Evolutionary conservation across 2,329 filamentous ascomycete species (phyloP).

Genomic region (Coniella vitis): DNA sequence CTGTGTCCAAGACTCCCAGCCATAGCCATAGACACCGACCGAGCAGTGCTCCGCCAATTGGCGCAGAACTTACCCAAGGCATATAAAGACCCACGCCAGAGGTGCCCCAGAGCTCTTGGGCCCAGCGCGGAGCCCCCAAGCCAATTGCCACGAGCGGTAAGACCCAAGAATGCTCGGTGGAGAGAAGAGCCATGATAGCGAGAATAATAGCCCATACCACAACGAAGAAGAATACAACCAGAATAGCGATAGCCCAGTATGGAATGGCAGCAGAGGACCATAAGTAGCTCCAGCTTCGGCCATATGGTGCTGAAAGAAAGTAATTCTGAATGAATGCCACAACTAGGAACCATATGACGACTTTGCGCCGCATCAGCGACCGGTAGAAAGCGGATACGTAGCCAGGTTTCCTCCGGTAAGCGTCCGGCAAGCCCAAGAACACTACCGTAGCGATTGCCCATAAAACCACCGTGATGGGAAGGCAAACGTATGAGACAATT

Average conservation of each 20-base stretch:
- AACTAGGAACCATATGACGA: constrained; percentile 57
- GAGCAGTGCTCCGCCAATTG: constrained; percentile 44
- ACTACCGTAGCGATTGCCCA: constrained; percentile 48
- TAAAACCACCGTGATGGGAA: constrained; percentile 49
- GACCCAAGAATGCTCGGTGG: constrained; percentile 55
- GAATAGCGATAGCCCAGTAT: constrained; percentile 47
- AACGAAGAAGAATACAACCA: constrained; percentile 48
- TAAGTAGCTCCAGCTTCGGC: constrained; percentile 58
- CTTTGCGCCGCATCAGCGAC: constrained; percentile 51
- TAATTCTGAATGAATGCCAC: constrained; percentile 57
- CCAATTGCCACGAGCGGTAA: constrained; percentile 59
- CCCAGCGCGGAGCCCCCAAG: constrained; percentile 57
- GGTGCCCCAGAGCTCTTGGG: constrained; percentile 58
- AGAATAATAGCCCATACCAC: constrained; percentile 48
- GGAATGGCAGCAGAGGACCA: constrained; percentile 38
- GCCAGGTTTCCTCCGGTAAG: constrained; percentile 55
- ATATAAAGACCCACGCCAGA: constrained; percentile 52
- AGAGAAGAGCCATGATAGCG: constrained; percentile 42
- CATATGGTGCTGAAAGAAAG: constrained; percentile 57
- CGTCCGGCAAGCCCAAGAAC: constrained; percentile 53
- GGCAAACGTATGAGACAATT: constrained; percentile 32
- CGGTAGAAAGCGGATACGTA: constrained; percentile 56
- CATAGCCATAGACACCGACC: constrained; percentile 54
- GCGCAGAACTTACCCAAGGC: constrained; percentile 43
- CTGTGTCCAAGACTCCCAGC: constrained; percentile 55